Evolutionary conservation across 2,329 filamentous ascomycete species (phyloP).

Genomic region (Penicillium sp.): DNA sequence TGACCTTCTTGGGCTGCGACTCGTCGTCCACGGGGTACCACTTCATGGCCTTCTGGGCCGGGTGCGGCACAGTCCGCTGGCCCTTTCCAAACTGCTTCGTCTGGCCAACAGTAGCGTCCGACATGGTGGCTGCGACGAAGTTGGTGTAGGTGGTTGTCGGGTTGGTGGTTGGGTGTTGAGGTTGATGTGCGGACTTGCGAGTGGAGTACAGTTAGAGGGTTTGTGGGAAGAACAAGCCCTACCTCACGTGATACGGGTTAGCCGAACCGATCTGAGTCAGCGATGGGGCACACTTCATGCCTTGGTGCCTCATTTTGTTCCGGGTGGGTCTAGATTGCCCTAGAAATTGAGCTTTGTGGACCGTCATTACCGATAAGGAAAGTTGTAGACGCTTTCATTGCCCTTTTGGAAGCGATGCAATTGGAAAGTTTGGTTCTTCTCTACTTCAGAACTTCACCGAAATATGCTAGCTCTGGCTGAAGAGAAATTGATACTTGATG

Average conservation of each 20-base stretch:
- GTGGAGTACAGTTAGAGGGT: constrained; percentile 39
- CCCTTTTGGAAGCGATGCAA: not conserved
- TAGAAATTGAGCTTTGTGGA: not conserved
- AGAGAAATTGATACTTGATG: not conserved
- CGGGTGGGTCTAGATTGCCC: constrained; percentile 4
- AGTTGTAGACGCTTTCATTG: not conserved
- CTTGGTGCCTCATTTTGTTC: not conserved
- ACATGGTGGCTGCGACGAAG: constrained; percentile 55
- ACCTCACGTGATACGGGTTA: constrained; percentile 28
- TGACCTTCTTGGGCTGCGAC: constrained; percentile 87
- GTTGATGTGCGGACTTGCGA: constrained; percentile 40
- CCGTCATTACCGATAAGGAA: not conserved
- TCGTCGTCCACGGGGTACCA: constrained; percentile 98
- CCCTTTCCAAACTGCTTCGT: constrained; percentile 98
- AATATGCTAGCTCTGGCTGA: too few species aligned
- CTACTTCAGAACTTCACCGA: too few species aligned
- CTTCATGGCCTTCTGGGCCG: constrained; percentile 91
- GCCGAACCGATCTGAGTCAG: constrained; percentile 22
- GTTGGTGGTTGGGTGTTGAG: constrained; percentile 43
- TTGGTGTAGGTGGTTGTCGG: constrained; percentile 42
- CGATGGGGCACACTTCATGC: not conserved
- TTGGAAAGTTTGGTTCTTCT: not conserved
- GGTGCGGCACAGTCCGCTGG: constrained; percentile 83
- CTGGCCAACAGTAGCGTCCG: constrained; percentile 52
- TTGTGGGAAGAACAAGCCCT: constrained; percentile 47